A percentile compares a stretch with the other conserved stretches of the same genome.
These are phyloP conservation scores for Globisporangium iwayamae DNA, from an alignment of 352 stramenopile species.

Conservation along the genomic window DNA sequence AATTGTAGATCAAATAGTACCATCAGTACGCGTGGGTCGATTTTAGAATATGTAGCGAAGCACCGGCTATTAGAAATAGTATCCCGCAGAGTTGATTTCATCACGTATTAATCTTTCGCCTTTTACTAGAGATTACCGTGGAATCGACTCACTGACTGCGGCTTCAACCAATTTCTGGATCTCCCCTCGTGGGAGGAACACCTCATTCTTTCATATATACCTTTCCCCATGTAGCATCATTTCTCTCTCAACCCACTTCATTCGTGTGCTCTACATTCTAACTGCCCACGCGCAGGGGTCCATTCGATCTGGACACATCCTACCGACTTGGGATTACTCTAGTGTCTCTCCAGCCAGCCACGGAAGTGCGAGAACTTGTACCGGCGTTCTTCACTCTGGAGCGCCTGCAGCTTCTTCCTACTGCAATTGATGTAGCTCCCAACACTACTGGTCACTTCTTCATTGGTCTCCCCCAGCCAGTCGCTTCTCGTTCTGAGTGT, in stretches of 20 bases:
- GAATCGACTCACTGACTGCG: slow-evolving; percentile 73
- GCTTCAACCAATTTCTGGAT: slow-evolving; percentile 76
- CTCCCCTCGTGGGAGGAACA: slow-evolving; percentile 15
- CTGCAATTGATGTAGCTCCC: background rate
- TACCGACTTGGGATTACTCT: background rate
- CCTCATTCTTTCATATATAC: no score
- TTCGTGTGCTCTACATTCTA: background rate
- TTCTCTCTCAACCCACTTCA: background rate
- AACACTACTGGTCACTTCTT: background rate
- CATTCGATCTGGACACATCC: background rate
- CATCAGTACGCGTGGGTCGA: background rate
- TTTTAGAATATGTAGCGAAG: background rate
- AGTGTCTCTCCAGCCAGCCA: background rate
- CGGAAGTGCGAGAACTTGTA: no score
- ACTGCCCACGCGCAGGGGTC: no score
- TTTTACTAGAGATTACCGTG: slow-evolving; percentile 95
- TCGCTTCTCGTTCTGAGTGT: background rate
- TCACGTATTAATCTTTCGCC: slow-evolving; percentile 89
- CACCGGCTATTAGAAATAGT: background rate
- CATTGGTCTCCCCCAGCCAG: background rate
- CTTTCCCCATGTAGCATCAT: no score
- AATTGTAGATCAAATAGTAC: background rate
- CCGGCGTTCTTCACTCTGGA: no score
- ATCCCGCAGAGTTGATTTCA: slow-evolving; percentile 66
- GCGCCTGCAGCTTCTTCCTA: background rate